phyloP scores from a whole-genome alignment of 805 yeast genomes.

The Kazachstania taianensis region DNA sequence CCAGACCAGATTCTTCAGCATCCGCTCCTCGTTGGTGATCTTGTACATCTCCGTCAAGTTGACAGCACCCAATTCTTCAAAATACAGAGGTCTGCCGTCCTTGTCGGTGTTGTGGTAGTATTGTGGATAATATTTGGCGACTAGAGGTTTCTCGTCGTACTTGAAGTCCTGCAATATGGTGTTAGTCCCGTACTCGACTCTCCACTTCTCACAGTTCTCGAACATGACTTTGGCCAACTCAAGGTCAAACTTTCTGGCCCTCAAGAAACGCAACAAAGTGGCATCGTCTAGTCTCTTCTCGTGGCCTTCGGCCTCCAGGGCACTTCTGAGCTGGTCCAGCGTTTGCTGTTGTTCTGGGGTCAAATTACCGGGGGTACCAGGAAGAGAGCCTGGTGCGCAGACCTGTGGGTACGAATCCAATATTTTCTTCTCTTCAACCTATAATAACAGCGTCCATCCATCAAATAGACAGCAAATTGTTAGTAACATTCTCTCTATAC shows the following conservation, averaged over 20 bases:
- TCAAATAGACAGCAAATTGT: no score
- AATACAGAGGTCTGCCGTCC: slow-evolving; percentile 93
- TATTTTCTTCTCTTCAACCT: slow-evolving; percentile 21
- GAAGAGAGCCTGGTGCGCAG: slow-evolving; percentile 48
- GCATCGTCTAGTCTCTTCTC: slow-evolving; percentile 81
- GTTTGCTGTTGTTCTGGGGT: slow-evolving; percentile 56
- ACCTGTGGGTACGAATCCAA: slow-evolving; percentile 60
- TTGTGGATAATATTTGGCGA: slow-evolving; percentile 87
- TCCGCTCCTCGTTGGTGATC: slow-evolving; percentile 89
- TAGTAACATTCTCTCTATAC: no score
- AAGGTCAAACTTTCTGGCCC: slow-evolving; percentile 92
- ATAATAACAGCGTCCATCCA: no score
- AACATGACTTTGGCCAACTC: slow-evolving; percentile 74
- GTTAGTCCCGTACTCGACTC: slow-evolving; percentile 76
- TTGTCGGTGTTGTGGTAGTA: slow-evolving; percentile 94
- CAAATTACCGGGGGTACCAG: slow-evolving; percentile 77
- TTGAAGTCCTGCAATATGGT: slow-evolving; percentile 80
- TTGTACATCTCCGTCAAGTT: slow-evolving; percentile 85
- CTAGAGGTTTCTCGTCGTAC: slow-evolving; percentile 85
- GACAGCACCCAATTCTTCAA: slow-evolving; percentile 88
- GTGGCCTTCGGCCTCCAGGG: slow-evolving; percentile 55
- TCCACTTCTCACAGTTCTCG: slow-evolving; percentile 83
- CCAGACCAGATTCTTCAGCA: slow-evolving; percentile 94
- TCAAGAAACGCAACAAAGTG: slow-evolving; percentile 68
- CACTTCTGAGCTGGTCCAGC: slow-evolving; percentile 47